These are phyloP conservation scores for Eutrema japonicum DNA, from an alignment of 345 rosid genomes.

Conservation along the genomic window DNA sequence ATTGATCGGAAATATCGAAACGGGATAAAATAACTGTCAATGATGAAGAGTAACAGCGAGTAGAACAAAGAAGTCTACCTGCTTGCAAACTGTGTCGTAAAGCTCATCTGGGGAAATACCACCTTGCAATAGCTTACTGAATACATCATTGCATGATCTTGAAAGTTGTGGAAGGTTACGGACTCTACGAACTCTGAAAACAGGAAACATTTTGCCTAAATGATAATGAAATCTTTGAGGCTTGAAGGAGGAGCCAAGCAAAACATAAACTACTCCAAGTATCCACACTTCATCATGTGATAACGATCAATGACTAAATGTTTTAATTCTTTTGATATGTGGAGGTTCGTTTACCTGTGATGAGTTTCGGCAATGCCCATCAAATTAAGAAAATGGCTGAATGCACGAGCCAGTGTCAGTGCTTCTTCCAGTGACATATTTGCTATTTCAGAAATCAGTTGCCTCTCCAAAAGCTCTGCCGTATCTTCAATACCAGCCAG, in stretches of 20 bases:
- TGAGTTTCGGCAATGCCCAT: constrained; percentile 97
- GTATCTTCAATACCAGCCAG: constrained; percentile 78
- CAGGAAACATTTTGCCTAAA: not conserved
- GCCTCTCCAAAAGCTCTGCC: constrained; percentile 83
- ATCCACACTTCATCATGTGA: constrained; percentile 12
- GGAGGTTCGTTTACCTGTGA: constrained; percentile 58
- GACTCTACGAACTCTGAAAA: constrained; percentile 77
- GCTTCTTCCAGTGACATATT: constrained; percentile 88
- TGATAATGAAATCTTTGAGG: constrained; percentile 18
- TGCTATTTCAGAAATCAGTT: constrained; percentile 76
- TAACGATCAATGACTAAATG: not conserved
- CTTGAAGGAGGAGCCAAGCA: not conserved
- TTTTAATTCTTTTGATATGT: not conserved
- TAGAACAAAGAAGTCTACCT: constrained; percentile 51
- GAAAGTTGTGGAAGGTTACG: constrained; percentile 57
- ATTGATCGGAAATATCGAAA: not conserved
- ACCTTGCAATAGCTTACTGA: constrained; percentile 73
- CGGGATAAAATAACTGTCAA: not conserved
- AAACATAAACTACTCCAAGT: not conserved
- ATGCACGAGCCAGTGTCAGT: constrained; percentile 79
- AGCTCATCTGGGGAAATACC: constrained; percentile 79
- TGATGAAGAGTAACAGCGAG: constrained; percentile 12
- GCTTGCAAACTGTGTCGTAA: constrained; percentile 82
- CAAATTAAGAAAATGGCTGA: constrained; percentile 85
- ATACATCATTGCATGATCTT: constrained; percentile 85